Base-by-base conservation (phyloP, 2,329 filamentous ascomycete species). In the Xylaria arbuscula region DNA sequence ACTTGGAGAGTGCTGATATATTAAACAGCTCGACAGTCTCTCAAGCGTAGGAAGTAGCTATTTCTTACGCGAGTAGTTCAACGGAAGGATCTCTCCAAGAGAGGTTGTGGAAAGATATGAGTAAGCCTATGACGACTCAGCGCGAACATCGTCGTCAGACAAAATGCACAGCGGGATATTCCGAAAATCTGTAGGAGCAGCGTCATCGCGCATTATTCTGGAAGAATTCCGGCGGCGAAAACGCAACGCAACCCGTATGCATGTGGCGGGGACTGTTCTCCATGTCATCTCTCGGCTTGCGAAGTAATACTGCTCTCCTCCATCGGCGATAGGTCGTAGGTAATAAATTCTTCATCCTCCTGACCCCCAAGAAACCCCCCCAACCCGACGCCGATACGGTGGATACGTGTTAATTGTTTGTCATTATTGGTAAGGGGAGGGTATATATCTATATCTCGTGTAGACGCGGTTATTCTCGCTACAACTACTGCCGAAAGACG, bases 141-240 rank as follows among this genome's bases (percentile, higher is more conserved):
- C 32, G 38, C 54, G 10, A 51, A 59, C 15, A 24, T 42, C 3
- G 54, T 50, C 24, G 28, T 38, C 32, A 45, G 54, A 32, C 56
- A 50, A 53, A 24, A 53, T 24, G 17, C n/a, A 32, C 32, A 59
- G 48, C 65, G 65, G 61, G 45, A 63, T 28, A 53, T 62, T 54
- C 65, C 65, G 66, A 66, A 66, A 45, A 70, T 28, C n/a, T 48
- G 67, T 58, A 56, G 40, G 62, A 28, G 64, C 1, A 22, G 57
- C 64, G 61, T 70, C 68, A 70, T 70, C 66, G 34, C 42, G 68
- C 68, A 68, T 66, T 50, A 22, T 70, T 69, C 66, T 71, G 59
- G 66, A 69, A 71, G 59, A 13, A 50, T 68, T 70, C 68, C 59
- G 54, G 66, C 28, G 53, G 64, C 32, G n/a, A 69, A 40, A 62